phyloP scores from a whole-genome alignment of 768 basidiomycete species.

The Sistotremastrum niveocremeum region DNA sequence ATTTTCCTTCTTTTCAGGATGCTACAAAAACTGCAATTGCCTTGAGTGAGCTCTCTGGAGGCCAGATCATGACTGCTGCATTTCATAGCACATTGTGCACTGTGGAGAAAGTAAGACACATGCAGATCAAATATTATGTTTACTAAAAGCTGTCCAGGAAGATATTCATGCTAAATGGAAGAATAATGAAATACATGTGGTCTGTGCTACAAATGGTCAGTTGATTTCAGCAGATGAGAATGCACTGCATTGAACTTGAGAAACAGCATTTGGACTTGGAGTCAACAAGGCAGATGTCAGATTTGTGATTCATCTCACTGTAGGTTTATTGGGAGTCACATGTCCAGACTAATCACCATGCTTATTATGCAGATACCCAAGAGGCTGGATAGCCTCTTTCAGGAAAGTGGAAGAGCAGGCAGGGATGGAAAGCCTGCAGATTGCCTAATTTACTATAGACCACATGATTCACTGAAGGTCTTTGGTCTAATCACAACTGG shows the following conservation, averaged over 20 bases:
- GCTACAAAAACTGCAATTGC: constrained; percentile 60
- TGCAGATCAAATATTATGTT: too few relatives aligned
- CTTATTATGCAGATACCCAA: constrained; percentile 38
- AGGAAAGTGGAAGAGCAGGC: constrained; percentile 84
- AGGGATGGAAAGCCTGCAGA: constrained; percentile 80
- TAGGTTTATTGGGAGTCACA: constrained; percentile 23
- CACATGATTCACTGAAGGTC: constrained; percentile 35
- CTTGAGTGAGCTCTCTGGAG: constrained; percentile 39
- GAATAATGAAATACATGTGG: constrained; percentile 63
- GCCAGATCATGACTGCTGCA: constrained; percentile 63
- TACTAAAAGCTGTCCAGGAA: constrained; percentile 27
- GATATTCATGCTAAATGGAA: constrained; percentile 67
- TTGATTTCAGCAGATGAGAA: neutral
- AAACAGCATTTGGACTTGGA: constrained; percentile 67
- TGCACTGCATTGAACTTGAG: neutral
- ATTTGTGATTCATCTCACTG: constrained; percentile 83
- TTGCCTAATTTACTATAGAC: constrained; percentile 75
- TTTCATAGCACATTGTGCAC: constrained; percentile 68
- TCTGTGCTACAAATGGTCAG: constrained; percentile 78
- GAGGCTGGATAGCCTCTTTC: too few relatives aligned
- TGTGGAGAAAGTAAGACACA: constrained; percentile 22
- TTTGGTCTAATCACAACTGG: too few relatives aligned
- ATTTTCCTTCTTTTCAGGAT: constrained; percentile 35
- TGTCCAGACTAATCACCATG: too few relatives aligned
- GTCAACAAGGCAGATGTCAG: constrained; percentile 87